Conservation (phyloP, 2,329 filamentous ascomycete genomes). For the Waltergamsia citrina region DNA sequence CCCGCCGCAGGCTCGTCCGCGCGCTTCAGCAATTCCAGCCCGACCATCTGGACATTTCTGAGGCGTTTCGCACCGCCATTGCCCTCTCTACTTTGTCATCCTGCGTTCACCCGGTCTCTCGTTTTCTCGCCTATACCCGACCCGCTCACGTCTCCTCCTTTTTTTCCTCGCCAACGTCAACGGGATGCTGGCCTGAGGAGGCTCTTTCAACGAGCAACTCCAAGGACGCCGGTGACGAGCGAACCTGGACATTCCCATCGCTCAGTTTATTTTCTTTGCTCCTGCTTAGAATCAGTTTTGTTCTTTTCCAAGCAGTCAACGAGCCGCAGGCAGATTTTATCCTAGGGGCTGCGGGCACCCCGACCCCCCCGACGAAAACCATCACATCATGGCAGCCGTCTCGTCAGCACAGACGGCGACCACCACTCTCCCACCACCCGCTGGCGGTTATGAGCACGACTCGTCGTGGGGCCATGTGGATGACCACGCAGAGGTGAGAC, state of each 20-base stretch:
- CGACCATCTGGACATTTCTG: no score
- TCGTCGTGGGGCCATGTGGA: slow-evolving; percentile 31
- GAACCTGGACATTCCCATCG: neutral
- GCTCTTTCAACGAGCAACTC: neutral
- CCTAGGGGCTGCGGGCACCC: slow-evolving; percentile 18
- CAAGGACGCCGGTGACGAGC: neutral
- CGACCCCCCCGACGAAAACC: slow-evolving; percentile 7
- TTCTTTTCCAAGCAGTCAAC: neutral
- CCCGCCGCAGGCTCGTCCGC: no score
- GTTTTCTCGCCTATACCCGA: neutral
- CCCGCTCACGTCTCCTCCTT: neutral
- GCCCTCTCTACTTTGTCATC: neutral
- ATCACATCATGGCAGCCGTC: slow-evolving; percentile 39
- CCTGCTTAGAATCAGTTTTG: neutral
- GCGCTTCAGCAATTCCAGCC: no score
- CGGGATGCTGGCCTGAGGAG: neutral
- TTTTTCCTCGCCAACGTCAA: neutral
- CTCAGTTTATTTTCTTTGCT: neutral
- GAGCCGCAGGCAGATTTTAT: no score
- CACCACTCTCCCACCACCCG: slow-evolving; percentile 36
- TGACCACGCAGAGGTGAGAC: slow-evolving; percentile 26
- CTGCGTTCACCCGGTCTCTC: neutral
- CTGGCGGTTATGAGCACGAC: slow-evolving; percentile 37
- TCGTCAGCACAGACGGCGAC: slow-evolving; percentile 38
- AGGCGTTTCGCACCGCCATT: neutral